Evolutionary conservation across 257 asterid species (phyloP).

Genomic region (Solanum virginianum): DNA sequence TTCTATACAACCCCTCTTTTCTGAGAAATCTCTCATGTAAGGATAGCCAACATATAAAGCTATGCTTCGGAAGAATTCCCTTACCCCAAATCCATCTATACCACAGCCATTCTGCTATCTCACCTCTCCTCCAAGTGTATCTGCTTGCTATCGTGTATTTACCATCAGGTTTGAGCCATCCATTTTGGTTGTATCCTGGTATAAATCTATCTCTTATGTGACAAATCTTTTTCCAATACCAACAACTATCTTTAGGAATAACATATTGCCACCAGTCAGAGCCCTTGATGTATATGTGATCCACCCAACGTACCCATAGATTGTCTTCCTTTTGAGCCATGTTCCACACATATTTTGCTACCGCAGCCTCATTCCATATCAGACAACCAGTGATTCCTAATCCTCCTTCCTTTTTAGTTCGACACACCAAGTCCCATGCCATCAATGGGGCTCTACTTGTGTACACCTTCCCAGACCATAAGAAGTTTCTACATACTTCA

Average conservation of each 20-base stretch:
- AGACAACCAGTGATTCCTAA: background rate
- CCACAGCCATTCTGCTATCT: background rate
- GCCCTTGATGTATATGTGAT: background rate
- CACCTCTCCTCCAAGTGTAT: background rate
- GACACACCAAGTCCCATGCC: background rate
- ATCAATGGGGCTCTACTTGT: background rate
- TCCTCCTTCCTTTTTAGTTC: background rate
- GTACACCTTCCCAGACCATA: background rate
- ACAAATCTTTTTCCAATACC: background rate
- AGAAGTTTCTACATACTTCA: background rate
- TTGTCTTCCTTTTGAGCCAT: background rate
- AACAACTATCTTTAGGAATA: no score
- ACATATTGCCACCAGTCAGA: background rate
- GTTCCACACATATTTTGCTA: background rate
- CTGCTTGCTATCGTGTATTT: background rate
- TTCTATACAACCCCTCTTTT: background rate
- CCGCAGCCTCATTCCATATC: background rate
- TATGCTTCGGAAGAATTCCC: background rate
- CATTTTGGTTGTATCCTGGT: background rate
- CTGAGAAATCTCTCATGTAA: background rate
- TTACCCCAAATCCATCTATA: background rate
- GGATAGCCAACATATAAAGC: background rate
- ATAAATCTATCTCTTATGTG: background rate
- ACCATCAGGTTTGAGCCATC: background rate
- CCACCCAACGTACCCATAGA: background rate